A percentile compares a stretch with the other conserved stretches of the same genome.
Evolutionary conservation across 768 basidiomycete species (phyloP).

Genomic region (Leccinum variicolor): DNA sequence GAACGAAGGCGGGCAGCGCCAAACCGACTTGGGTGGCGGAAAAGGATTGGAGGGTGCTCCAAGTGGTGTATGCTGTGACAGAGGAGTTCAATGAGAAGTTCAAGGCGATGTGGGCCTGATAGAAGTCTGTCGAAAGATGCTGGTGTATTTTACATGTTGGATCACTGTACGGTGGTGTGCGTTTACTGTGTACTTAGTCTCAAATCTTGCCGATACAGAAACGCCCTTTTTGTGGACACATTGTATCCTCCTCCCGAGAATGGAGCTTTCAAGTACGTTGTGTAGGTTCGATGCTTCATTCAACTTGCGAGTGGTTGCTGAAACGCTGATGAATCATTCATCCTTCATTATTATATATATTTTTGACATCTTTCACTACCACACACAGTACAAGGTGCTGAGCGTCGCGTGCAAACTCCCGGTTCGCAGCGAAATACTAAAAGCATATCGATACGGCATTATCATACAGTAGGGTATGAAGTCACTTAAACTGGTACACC

Average conservation of each 20-base stretch:
- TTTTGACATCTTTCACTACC: too few species aligned
- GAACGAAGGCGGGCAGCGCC: constrained; percentile 1
- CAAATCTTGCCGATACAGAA: too few species aligned
- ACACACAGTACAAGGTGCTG: background rate
- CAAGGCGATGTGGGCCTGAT: constrained; percentile 58
- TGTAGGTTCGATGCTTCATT: too few species aligned
- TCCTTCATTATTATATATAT: too few species aligned
- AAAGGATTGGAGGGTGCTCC: constrained; percentile 55
- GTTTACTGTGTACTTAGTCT: background rate
- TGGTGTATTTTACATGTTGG: background rate
- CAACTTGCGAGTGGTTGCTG: too few species aligned
- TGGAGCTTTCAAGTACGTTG: too few species aligned
- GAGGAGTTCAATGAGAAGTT: constrained; percentile 58
- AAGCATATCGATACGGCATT: background rate
- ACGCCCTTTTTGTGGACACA: too few species aligned
- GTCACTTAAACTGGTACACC: too few species aligned
- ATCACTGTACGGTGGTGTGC: background rate
- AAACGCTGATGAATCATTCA: too few species aligned
- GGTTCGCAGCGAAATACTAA: background rate
- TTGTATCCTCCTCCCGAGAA: too few species aligned
- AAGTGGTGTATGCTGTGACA: constrained; percentile 41
- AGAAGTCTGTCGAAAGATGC: background rate
- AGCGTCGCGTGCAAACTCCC: too few species aligned
- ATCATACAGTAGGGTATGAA: too few species aligned
- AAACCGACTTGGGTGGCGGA: constrained; percentile 39